Evolutionary conservation across 2,329 filamentous ascomycete species (phyloP), one percentile per base, ranked within the genome.

Genomic region (Aspergillus spinulosporus): DNA sequence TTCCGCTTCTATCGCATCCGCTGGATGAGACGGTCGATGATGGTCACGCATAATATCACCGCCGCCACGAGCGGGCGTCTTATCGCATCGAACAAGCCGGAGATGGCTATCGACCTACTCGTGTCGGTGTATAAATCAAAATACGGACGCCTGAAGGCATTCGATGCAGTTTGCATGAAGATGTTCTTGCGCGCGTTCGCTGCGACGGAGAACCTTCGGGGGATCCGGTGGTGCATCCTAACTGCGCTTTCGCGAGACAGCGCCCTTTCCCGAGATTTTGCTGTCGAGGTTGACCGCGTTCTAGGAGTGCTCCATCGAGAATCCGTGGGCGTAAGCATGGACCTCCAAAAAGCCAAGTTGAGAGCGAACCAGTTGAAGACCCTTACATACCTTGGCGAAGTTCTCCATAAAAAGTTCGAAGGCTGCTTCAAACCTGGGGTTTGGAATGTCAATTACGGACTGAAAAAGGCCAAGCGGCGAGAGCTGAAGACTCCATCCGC

Each of bases 181-280:
- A 68, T 75, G 59, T 65, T 76, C 45, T 42, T 73, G 12, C 72
- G 74, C 15, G 71, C 68, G 5, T 75, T 70, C 43, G 64, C 69
- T 1, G 53, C 54, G 2, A 52, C 59, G 4, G 62, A 65, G 3
- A 68, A 74, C 32, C 52, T 71, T 5, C 63, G 66, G n/a, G 74
- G 74, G 2, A 59, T 75, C 2, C 72, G 73, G 48, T 76, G 74
- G 74, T 74, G 72, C 48, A 66, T 76, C 40, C 50, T 75, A 51
- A 72, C 72, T 2, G 70, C 65, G n/a, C 62, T 76, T 28, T 64
- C 69, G 29, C 70, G 73, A 29, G 58, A 61, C 2, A 72, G 68
- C 34, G 66, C 69, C 9, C 53, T 70, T 21, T 66, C 56, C 39
- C 65, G 54, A 26, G 65, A 71, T 47, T 68, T 76, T 31, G 58